Evolutionary conservation across 306 rosid species (phyloP).

Genomic region (Castanea sativa): DNA sequence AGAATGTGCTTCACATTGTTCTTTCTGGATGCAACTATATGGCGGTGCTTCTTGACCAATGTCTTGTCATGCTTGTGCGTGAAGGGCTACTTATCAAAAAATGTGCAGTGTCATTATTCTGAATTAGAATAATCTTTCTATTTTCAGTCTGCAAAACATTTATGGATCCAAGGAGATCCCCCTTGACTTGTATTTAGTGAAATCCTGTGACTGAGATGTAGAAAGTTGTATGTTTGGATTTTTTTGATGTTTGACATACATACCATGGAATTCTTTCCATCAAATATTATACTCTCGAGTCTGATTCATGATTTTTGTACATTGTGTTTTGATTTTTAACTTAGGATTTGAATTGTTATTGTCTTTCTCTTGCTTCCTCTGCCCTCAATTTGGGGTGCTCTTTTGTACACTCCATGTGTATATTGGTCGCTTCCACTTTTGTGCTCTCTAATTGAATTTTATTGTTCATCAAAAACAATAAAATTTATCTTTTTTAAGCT

Average conservation of each 20-base stretch:
- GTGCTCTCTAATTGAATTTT: not conserved
- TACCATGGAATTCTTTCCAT: not conserved
- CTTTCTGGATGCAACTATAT: not conserved
- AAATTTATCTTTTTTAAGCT: not conserved
- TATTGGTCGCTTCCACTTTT: not conserved
- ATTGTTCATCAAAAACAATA: not conserved
- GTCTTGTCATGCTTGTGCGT: not conserved
- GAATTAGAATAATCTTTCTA: not conserved
- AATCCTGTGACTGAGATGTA: not conserved
- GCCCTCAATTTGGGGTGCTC: too few species aligned
- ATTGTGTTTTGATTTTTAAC: too few species aligned
- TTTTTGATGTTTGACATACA: not conserved
- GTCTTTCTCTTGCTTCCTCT: too few species aligned
- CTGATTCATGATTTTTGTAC: too few species aligned
- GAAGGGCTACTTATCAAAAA: not conserved
- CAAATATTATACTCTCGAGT: too few species aligned
- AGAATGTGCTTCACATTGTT: not conserved
- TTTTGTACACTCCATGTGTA: not conserved
- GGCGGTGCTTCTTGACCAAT: not conserved
- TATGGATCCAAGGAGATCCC: not conserved
- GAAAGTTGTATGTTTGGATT: not conserved
- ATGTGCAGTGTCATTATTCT: not conserved
- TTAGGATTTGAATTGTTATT: too few species aligned
- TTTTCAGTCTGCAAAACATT: not conserved
- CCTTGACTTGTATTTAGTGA: not conserved